Percentiles rank a stretch among this genome's conserved stretches.
Conservation (phyloP, 257 asterid species). For the Forsythia suspensa region DNA sequence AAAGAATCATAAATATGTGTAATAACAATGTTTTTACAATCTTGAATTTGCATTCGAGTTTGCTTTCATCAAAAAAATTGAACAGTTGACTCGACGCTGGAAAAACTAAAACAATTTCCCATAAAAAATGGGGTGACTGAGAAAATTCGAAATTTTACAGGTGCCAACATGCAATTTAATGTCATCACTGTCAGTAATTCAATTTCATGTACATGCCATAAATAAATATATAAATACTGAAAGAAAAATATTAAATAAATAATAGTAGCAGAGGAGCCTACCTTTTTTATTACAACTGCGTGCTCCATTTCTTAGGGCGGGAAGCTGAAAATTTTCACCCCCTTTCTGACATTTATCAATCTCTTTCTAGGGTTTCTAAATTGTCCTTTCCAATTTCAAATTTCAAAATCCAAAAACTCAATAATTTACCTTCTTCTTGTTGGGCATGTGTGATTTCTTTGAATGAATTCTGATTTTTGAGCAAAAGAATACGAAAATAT, state of each 20-base stretch:
- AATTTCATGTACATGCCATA: background rate
- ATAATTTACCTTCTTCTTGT: too few relatives aligned
- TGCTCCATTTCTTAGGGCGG: conserved; percentile 59
- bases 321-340: conserved; percentile 47
- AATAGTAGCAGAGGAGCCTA: background rate
- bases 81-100: too few relatives aligned
- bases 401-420: conserved; percentile 4
- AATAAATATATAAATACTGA: background rate
- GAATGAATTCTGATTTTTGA: background rate
- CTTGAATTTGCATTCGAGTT: too few relatives aligned
- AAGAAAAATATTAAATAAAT: background rate
- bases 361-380: conserved; percentile 50
- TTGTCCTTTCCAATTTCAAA: conserved; percentile 27
- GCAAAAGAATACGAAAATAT: conserved; percentile 31
- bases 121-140: background rate
- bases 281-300: background rate
- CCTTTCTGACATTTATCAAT: background rate
- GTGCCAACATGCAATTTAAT: background rate
- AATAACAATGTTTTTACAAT: too few relatives aligned
- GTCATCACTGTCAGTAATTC: background rate
- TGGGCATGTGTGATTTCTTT: background rate
- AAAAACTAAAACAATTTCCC: too few relatives aligned
- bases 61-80: too few relatives aligned
- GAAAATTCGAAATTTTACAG: background rate
- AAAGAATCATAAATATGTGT: too few relatives aligned